Evolutionary conservation across 257 asterid genomes (phyloP).

Genomic region (Sherardia arvensis): DNA sequence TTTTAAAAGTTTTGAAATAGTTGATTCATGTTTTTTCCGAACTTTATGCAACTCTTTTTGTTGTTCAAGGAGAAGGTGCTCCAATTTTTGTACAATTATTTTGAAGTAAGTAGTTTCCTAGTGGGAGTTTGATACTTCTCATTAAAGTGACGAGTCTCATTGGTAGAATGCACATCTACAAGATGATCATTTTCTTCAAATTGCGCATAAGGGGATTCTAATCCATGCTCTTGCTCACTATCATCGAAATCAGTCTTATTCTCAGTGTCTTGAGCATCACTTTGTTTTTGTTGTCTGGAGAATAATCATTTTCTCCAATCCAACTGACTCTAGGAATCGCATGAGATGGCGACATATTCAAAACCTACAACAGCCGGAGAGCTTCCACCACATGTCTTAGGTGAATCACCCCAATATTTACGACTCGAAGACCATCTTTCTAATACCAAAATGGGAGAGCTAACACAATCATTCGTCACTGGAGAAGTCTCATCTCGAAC

Average conservation of each 20-base stretch:
- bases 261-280: slow-evolving; percentile 23
- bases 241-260: slow-evolving; percentile 21
- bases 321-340: slow-evolving; percentile 48
- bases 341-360: slow-evolving; percentile 31
- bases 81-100: slow-evolving; percentile 45
- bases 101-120: slow-evolving; percentile 26
- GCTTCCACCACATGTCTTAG: slow-evolving; percentile 46
- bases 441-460: slow-evolving; percentile 36
- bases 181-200: slow-evolving; percentile 16
- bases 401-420: slow-evolving; percentile 78
- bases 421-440: slow-evolving; percentile 85
- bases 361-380: slow-evolving; percentile 46
- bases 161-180: slow-evolving; percentile 12
- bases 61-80: slow-evolving; percentile 50
- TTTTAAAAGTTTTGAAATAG: slow-evolving; percentile 38
- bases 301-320: slow-evolving; percentile 51
- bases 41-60: slow-evolving; percentile 55
- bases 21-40: slow-evolving; percentile 50
- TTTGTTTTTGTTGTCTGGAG: slow-evolving; percentile 29
- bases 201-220: slow-evolving; percentile 11
- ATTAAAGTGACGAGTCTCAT: slow-evolving; percentile 17
- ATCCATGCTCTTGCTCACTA: slow-evolving; percentile 17
- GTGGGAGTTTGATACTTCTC: slow-evolving; percentile 18
- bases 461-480: slow-evolving; percentile 30
- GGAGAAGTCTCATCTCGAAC: slow-evolving; percentile 33